These are phyloP conservation scores for Excoecaria cochinchinensis DNA, from an alignment of 345 rosid genomes.

Conservation along the genomic window DNA sequence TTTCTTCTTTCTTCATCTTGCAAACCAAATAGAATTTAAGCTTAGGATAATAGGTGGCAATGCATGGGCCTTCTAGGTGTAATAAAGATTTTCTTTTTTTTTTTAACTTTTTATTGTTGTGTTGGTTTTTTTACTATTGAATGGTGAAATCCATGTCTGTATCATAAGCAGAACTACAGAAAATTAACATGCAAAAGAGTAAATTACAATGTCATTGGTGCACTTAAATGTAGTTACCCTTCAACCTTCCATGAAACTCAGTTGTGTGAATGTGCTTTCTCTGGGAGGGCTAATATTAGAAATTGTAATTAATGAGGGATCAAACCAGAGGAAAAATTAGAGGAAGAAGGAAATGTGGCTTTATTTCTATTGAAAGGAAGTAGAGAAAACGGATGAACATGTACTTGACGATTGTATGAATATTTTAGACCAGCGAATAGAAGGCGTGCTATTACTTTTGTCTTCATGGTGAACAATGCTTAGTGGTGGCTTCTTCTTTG, in stretches of 20 bases:
- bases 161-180: too few species aligned
- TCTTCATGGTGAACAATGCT: not conserved
- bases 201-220: not conserved
- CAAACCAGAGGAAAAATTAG: not conserved
- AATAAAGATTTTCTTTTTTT: too few species aligned
- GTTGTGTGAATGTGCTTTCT: not conserved
- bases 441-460: not conserved
- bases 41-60: too few species aligned
- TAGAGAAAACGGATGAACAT: not conserved
- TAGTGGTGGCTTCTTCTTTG: not conserved
- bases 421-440: not conserved
- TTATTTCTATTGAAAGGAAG: not conserved
- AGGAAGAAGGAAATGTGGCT: not conserved
- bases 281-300: not conserved
- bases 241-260: not conserved
- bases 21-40: not conserved
- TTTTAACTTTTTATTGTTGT: too few species aligned
- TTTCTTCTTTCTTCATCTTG: not conserved
- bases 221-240: not conserved
- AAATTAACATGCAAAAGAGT: not conserved
- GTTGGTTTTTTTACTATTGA: not conserved
- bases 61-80: not conserved
- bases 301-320: not conserved
- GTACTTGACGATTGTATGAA: not conserved
- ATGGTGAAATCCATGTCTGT: not conserved